phyloP scores from a whole-genome alignment of 306 rosid genomes.

The Neltuma alba region DNA sequence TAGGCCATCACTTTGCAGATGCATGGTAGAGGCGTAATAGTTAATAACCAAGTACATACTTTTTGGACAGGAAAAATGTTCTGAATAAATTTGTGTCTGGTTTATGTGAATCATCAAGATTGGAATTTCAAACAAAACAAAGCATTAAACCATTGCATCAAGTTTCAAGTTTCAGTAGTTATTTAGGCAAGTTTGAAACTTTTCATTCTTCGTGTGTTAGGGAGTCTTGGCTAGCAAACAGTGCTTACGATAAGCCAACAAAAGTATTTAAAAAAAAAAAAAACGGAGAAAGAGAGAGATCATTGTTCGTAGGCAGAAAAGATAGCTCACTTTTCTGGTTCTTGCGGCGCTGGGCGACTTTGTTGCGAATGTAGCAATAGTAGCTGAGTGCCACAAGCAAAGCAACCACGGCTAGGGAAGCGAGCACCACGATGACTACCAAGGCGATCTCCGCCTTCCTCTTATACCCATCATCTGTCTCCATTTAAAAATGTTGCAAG shows the following conservation, averaged over 20 bases:
- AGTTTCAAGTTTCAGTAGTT: neutral
- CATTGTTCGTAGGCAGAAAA: neutral
- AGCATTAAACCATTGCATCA: neutral
- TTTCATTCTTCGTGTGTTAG: neutral
- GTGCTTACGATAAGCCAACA: neutral
- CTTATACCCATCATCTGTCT: conserved; percentile 4
- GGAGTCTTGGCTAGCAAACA: conserved; percentile 24
- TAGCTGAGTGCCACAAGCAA: conserved; percentile 76
- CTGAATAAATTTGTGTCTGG: neutral
- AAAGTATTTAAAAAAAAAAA: neutral
- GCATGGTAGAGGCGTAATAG: neutral
- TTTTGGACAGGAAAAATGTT: conserved; percentile 9
- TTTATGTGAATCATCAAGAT: conserved; percentile 23
- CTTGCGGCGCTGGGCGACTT: conserved; percentile 68
- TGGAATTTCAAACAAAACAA: neutral
- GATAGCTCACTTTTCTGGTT: conserved; percentile 52
- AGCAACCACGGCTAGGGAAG: conserved; percentile 75
- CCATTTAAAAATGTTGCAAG: neutral
- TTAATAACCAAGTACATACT: neutral
- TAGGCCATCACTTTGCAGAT: conserved; percentile 31
- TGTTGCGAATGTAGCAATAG: conserved; percentile 81
- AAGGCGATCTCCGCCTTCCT: conserved; percentile 8
- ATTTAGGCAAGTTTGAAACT: neutral
- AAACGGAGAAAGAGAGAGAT: neutral
- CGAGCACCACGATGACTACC: conserved; percentile 37